phyloP scores from a whole-genome alignment of 2,329 filamentous ascomycete species.

The Colletotrichum sp. region DNA sequence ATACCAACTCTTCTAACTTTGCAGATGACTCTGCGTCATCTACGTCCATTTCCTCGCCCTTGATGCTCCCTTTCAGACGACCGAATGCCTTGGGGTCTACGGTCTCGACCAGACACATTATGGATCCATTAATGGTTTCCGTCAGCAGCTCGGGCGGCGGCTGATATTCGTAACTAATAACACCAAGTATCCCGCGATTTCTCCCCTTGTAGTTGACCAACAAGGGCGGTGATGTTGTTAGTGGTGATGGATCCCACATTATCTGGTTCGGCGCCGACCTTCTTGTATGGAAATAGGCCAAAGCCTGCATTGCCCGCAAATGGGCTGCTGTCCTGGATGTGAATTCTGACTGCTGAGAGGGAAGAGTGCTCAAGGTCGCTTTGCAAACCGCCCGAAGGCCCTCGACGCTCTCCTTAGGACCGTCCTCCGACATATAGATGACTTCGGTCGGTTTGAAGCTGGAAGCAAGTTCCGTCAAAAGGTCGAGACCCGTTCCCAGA shows the following conservation, averaged over 20 bases:
- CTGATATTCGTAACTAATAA: slow-evolving; percentile 72
- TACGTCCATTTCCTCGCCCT: slow-evolving; percentile 21
- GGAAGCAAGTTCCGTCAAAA: slow-evolving; percentile 63
- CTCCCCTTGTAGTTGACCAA: slow-evolving; percentile 63
- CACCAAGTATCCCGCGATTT: slow-evolving; percentile 61
- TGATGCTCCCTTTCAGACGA: slow-evolving; percentile 24
- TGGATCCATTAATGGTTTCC: slow-evolving; percentile 72
- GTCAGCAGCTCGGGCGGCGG: slow-evolving; percentile 62
- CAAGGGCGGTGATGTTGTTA: slow-evolving; percentile 65
- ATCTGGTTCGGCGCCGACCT: slow-evolving; percentile 24
- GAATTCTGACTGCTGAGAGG: slow-evolving; percentile 63
- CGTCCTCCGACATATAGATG: slow-evolving; percentile 72
- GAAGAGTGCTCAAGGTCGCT: slow-evolving; percentile 54
- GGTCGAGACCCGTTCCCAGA: slow-evolving; percentile 70
- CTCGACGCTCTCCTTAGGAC: slow-evolving; percentile 62
- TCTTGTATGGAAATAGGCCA: slow-evolving; percentile 74
- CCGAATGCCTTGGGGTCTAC: slow-evolving; percentile 58
- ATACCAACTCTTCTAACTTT: slow-evolving; percentile 31
- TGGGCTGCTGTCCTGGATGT: slow-evolving; percentile 67
- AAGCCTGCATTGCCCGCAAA: slow-evolving; percentile 75
- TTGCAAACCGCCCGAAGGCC: slow-evolving; percentile 51
- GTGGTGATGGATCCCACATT: slow-evolving; percentile 58
- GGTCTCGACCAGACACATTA: slow-evolving; percentile 70
- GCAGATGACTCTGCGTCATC: neutral
- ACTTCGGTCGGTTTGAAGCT: slow-evolving; percentile 63